Conservation (phyloP, 192 early-diverging fungal species). For the Spinellus fusiger region DNA sequence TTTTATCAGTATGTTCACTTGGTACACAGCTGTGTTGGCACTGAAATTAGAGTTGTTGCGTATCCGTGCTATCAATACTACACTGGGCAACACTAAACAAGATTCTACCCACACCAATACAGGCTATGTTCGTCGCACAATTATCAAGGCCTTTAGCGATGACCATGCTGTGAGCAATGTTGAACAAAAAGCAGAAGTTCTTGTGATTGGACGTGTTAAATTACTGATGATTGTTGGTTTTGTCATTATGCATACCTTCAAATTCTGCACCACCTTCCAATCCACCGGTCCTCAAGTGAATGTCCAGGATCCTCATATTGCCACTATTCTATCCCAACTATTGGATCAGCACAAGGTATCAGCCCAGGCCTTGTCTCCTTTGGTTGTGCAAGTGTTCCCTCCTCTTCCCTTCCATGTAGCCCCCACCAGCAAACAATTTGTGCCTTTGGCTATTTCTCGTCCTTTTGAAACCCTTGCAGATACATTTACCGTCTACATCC, state of each 20-base stretch:
- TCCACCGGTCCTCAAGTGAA: conserved; percentile 33
- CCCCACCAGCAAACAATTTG: neutral
- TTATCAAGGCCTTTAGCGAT: conserved; percentile 55
- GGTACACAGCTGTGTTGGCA: conserved; percentile 81
- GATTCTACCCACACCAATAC: conserved; percentile 12
- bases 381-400: conserved; percentile 47
- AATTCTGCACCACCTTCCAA: conserved; percentile 49
- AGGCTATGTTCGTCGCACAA: conserved; percentile 50
- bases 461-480: conserved; percentile 39
- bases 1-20: conserved; percentile 74
- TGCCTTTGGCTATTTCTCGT: neutral
- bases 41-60: conserved; percentile 73
- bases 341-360: conserved; percentile 37
- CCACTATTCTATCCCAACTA: conserved; percentile 37
- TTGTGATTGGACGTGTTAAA: conserved; percentile 53
- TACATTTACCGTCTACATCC: conserved; percentile 45
- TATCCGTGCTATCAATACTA: conserved; percentile 35
- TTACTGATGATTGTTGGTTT: conserved; percentile 58
- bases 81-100: neutral
- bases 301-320: conserved; percentile 34
- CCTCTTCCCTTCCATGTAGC: conserved; percentile 42
- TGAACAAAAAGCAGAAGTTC: conserved; percentile 35
- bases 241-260: conserved; percentile 57
- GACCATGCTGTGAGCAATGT: conserved; percentile 27
- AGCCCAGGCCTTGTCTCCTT: conserved; percentile 30